Conservation (phyloP, 495 filamentous ascomycete species). For the Neurospora cerealis region DNA sequence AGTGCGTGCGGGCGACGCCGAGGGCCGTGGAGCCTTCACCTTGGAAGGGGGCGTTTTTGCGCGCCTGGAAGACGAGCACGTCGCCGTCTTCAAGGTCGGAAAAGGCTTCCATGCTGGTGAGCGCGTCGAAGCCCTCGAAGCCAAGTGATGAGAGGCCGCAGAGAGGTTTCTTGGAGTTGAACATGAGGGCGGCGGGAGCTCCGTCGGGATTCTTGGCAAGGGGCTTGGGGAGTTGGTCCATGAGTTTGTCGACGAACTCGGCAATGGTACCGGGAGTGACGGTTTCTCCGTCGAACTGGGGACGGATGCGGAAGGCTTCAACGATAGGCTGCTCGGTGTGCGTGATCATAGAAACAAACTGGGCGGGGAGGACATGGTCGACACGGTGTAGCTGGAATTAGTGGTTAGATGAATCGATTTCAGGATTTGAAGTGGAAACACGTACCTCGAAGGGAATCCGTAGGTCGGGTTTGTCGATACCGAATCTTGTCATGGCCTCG, state of each 20-base stretch:
- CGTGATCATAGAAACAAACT: constrained; percentile 65
- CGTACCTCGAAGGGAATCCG: constrained; percentile 44
- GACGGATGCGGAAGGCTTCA: constrained; percentile 57
- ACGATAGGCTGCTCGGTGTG: constrained; percentile 51
- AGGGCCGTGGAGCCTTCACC: constrained; percentile 64
- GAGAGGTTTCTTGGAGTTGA: constrained; percentile 58
- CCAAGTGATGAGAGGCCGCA: constrained; percentile 66
- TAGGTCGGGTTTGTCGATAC: constrained; percentile 87
- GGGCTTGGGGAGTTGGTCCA: constrained; percentile 51
- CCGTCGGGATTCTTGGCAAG: constrained; percentile 59
- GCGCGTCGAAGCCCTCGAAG: constrained; percentile 54
- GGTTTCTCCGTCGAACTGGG: constrained; percentile 14
- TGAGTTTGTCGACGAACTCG: constrained; percentile 56
- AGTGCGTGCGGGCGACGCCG: constrained; percentile 60
- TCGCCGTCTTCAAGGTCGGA: constrained; percentile 48
- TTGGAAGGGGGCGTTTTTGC: constrained; percentile 47
- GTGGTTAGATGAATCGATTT: constrained; percentile 7
- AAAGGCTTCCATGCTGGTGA: constrained; percentile 15
- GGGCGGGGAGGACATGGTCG: constrained; percentile 49
- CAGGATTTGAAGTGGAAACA: not conserved
- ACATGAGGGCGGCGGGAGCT: constrained; percentile 65
- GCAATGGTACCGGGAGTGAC: constrained; percentile 6
- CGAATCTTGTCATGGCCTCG: constrained; percentile 69
- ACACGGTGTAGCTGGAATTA: constrained; percentile 49
- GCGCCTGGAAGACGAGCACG: constrained; percentile 71